These are phyloP conservation scores for Tillandsia leiboldiana DNA, from an alignment of 176 grass and related monocot species.

Conservation along the genomic window DNA sequence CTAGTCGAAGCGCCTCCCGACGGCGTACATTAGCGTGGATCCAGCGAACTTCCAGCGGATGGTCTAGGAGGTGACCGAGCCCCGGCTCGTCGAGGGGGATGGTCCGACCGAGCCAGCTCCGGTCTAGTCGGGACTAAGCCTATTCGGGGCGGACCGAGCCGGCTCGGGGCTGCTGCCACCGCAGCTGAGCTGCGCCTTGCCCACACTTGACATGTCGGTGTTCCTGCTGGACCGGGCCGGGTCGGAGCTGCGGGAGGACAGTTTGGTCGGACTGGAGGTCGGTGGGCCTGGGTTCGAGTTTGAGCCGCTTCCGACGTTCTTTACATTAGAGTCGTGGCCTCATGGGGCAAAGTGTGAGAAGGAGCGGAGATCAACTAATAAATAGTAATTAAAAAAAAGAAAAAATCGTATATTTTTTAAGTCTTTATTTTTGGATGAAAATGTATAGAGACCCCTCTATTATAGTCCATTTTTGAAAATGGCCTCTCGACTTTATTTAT, in stretches of 20 bases:
- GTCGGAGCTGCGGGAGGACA: not conserved
- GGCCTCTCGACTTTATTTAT: too few species aligned
- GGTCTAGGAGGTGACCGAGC: not conserved
- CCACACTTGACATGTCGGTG: constrained; percentile 43
- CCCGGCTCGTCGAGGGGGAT: not conserved
- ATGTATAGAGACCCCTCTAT: too few species aligned
- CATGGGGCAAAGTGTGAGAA: constrained; percentile 47
- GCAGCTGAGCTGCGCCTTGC: constrained; percentile 13
- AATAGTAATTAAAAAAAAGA: too few species aligned
- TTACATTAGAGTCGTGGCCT: constrained; percentile 55
- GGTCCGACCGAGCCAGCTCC: not conserved
- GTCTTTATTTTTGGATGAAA: too few species aligned
- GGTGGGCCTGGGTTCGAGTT: constrained; percentile 11
- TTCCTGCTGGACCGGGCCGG: constrained; percentile 19
- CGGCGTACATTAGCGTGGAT: not conserved
- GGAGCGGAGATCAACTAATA: constrained; percentile 5
- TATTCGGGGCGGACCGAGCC: not conserved
- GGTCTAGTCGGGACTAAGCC: constrained; percentile 5
- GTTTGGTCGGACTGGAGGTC: not conserved
- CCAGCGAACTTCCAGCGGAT: not conserved
- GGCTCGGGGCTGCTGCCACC: not conserved
- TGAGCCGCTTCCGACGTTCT: constrained; percentile 35
- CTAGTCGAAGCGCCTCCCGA: not conserved
- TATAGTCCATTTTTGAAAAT: too few species aligned
- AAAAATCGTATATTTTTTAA: too few species aligned